Base-by-base conservation (phyloP, 2,329 filamentous ascomycete species). In the Verticillium nonalfalfae region DNA sequence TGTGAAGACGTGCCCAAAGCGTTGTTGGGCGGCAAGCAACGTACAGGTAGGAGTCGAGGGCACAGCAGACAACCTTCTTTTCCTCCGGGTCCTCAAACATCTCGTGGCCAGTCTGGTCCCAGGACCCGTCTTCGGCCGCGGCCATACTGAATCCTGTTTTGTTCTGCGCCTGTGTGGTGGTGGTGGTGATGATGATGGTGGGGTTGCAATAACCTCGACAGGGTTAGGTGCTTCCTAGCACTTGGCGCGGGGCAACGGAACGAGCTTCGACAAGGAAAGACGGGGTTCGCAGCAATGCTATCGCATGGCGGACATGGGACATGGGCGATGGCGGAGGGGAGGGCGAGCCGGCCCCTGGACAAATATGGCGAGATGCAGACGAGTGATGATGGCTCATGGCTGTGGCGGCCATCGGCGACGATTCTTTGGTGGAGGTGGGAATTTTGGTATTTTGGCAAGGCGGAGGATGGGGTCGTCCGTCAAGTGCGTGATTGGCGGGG, bases 11-110 rank as follows among this genome's bases (percentile, higher is more conserved):
- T 9, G 21, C 10, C 9, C n/a, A 35, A 18, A 36, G 35, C 35
- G 1, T 36, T 36, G 35, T 36, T 36, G 35, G 11, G 26, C 36
- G 33, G 18, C 58, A 56, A 18, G 59, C 40, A 40, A 82, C 89
- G 76, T 80, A 97, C 93, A 88, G 83, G 75, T 95, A 98, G 11
- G 94, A 97, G 77, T 97, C 92, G 59, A 98, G 76, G 2, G 93
- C 89, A 58, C 87, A 88, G 73, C 90, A 91, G 10, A 98, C 83
- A 57, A 96, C 92, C 64, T 83, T 83, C 57, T 87, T 80, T 76
- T 99, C 94, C 65, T 96, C 92, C 0, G 88, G 86, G 68, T 97
- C 93, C 10, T 85, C 79, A 57, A 89, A 80, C 15, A 85, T 83
- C 61, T 89, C 84, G 2, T 21, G 21, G 65, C 87, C 86, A 59